Evolutionary conservation across 768 basidiomycete genomes (phyloP).

Genomic region (Lactarius deliciosus): DNA sequence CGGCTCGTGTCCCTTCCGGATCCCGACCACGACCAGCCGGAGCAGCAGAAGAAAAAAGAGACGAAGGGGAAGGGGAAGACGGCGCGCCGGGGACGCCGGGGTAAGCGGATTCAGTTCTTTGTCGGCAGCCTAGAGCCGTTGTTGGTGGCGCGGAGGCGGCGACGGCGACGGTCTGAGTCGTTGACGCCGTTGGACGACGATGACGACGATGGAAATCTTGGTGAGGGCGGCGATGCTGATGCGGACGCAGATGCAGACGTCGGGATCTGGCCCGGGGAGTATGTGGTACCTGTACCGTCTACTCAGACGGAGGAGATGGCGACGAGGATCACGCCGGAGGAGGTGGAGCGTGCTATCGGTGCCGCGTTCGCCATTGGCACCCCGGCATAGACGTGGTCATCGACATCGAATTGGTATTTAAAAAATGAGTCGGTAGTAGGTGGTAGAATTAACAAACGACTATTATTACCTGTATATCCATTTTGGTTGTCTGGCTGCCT

Average conservation of each 20-base stretch:
- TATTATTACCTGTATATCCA: too few species aligned
- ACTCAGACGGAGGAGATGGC: neutral
- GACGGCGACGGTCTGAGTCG: neutral
- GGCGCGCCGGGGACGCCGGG: neutral
- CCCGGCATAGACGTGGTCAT: too few species aligned
- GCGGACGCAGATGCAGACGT: neutral
- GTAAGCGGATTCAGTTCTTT: neutral
- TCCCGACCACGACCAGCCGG: neutral
- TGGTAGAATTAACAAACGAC: too few species aligned
- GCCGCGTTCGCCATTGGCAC: constrained; percentile 10
- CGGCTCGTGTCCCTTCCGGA: constrained; percentile 7
- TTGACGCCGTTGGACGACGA: too few species aligned
- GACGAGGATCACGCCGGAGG: constrained; percentile 18
- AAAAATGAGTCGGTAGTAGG: too few species aligned
- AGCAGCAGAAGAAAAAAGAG: neutral
- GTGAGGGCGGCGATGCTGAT: neutral
- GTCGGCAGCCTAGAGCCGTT: constrained; percentile 10
- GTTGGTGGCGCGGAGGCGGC: neutral
- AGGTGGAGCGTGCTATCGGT: constrained; percentile 21
- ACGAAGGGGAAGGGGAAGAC: neutral
- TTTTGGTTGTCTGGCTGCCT: neutral
- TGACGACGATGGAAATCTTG: neutral
- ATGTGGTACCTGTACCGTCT: neutral
- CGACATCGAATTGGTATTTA: too few species aligned
- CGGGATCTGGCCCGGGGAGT: constrained; percentile 17